A percentile compares a stretch with the other conserved stretches of the same genome.
phyloP scores from a whole-genome alignment of 768 basidiomycete genomes.

The Dioszegia crocea region DNA sequence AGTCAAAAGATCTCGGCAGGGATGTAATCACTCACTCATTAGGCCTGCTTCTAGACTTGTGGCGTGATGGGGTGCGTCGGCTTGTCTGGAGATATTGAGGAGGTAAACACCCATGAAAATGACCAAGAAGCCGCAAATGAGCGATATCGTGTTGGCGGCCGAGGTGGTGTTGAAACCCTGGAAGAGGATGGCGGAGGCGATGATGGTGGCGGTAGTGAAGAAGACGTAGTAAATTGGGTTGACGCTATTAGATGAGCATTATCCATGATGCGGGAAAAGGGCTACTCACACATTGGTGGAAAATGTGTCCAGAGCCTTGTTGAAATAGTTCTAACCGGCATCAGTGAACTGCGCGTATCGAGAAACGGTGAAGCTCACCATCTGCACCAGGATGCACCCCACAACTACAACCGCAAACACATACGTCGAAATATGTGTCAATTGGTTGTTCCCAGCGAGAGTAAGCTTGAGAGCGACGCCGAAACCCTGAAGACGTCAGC shows the following conservation, averaged over 20 bases:
- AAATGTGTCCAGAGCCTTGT: slow-evolving; percentile 94
- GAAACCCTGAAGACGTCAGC: slow-evolving; percentile 59
- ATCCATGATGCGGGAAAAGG: neutral
- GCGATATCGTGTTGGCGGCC: slow-evolving; percentile 74
- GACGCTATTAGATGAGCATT: slow-evolving; percentile 57
- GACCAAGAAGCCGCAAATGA: slow-evolving; percentile 81
- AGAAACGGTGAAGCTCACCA: slow-evolving; percentile 55
- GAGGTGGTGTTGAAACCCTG: slow-evolving; percentile 91
- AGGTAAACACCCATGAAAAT: slow-evolving; percentile 86
- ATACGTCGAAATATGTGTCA: slow-evolving; percentile 92
- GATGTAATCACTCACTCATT: slow-evolving; percentile 49
- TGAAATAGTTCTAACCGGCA: slow-evolving; percentile 61
- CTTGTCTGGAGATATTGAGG: slow-evolving; percentile 45
- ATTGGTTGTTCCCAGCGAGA: slow-evolving; percentile 87
- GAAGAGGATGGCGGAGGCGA: slow-evolving; percentile 93
- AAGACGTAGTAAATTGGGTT: slow-evolving; percentile 98
- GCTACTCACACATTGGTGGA: slow-evolving; percentile 80
- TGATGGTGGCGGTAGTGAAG: slow-evolving; percentile 87
- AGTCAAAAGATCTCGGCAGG: neutral
- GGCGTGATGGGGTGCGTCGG: slow-evolving; percentile 45
- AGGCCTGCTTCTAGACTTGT: slow-evolving; percentile 45
- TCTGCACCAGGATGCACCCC: slow-evolving; percentile 63
- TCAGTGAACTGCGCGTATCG: neutral
- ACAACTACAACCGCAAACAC: slow-evolving; percentile 80
- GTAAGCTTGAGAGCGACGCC: slow-evolving; percentile 96